Evolutionary conservation across 2,329 filamentous ascomycete genomes (phyloP).

Genomic region (Alternaria sp.): DNA sequence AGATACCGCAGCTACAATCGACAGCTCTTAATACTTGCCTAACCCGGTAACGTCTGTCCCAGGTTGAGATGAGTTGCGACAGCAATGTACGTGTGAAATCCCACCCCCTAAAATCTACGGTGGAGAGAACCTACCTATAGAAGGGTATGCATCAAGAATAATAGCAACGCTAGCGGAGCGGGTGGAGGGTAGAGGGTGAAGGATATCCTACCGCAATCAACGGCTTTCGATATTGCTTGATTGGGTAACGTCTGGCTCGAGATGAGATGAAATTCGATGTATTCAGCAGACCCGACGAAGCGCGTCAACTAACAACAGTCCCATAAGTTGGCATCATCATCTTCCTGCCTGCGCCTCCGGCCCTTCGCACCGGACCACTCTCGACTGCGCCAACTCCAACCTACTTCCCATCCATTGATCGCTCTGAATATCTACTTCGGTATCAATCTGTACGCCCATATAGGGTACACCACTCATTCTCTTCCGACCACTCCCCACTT

Average conservation of each 20-base stretch:
- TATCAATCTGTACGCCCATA: conserved; percentile 35
- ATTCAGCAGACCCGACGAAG: neutral
- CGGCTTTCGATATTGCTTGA: neutral
- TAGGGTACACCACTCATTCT: neutral
- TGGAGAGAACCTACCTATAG: neutral
- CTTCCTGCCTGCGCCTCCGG: neutral
- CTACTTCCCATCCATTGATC: conserved; percentile 20
- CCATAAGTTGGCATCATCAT: neutral
- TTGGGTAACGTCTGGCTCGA: neutral
- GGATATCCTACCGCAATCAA: neutral
- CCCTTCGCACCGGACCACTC: conserved; percentile 17
- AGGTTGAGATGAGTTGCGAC: neutral
- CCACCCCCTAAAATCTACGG: neutral
- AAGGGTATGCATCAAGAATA: neutral
- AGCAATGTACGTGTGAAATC: neutral
- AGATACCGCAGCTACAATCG: neutral
- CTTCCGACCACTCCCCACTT: conserved; percentile 11
- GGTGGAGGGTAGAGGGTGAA: neutral
- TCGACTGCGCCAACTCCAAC: conserved; percentile 1
- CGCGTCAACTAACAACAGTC: neutral
- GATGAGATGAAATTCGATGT: neutral
- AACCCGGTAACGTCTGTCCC: neutral
- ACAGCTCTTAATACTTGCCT: neutral
- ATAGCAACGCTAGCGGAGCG: neutral
- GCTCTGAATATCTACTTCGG: conserved; percentile 37